phyloP scores from a whole-genome alignment of 225 moss, liverwort and hornwort genomes.

The Rhytidiadelphus loreus region DNA sequence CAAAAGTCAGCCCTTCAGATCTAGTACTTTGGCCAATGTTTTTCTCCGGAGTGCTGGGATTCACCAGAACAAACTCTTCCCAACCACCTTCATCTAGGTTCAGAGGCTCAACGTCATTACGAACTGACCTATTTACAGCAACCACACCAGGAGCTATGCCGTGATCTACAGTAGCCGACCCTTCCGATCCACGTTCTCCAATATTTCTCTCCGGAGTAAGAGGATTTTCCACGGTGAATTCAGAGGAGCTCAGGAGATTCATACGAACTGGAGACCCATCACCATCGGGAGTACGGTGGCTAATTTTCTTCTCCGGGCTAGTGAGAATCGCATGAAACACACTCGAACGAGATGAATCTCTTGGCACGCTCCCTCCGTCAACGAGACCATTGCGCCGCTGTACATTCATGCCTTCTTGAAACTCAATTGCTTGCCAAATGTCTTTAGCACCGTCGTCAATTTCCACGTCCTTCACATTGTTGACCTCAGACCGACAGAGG shows the following conservation, averaged over 20 bases:
- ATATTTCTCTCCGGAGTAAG: background rate
- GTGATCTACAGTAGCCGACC: background rate
- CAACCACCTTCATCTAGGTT: conserved; percentile 1
- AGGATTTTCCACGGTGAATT: background rate
- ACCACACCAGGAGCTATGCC: background rate
- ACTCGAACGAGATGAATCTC: background rate
- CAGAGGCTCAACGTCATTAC: background rate
- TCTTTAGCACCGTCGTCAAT: conserved; percentile 19
- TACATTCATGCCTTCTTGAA: conserved; percentile 13
- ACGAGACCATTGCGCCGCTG: conserved; percentile 8
- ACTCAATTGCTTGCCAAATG: conserved; percentile 30
- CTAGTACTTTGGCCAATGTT: background rate
- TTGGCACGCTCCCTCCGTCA: background rate
- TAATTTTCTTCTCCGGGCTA: background rate
- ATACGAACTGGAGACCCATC: background rate
- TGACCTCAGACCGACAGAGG: background rate
- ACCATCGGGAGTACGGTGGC: background rate
- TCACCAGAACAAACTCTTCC: conserved; percentile 13
- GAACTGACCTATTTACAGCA: background rate
- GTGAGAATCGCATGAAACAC: background rate
- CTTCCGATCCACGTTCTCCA: background rate
- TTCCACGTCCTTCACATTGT: conserved; percentile 10
- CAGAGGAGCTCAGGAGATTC: background rate
- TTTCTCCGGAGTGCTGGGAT: background rate
- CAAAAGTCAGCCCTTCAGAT: conserved; percentile 3